Percentiles rank a stretch among this genome's conserved stretches.
These are phyloP conservation scores for Kodamaea sagamina DNA, from an alignment of 805 yeast species.

Conservation along the genomic window DNA sequence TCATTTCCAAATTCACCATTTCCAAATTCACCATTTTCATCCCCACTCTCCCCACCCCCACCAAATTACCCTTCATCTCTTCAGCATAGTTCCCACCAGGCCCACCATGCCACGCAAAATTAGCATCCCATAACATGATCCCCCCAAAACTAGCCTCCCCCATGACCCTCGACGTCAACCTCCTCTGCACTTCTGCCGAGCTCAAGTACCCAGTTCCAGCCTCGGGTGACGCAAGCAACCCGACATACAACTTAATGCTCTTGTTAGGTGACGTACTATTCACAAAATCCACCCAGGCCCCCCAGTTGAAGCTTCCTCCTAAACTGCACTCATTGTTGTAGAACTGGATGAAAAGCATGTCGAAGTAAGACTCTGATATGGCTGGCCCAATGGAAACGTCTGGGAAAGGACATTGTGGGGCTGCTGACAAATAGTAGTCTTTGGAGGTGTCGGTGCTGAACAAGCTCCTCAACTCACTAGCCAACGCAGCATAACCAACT, in stretches of 20 bases:
- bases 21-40: no score
- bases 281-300: constrained; percentile 37
- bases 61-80: not conserved
- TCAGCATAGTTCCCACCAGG: not conserved
- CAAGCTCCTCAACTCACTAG: constrained; percentile 25
- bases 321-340: constrained; percentile 38
- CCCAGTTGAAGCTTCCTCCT: constrained; percentile 34
- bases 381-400: constrained; percentile 39
- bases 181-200: constrained; percentile 20
- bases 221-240: constrained; percentile 33
- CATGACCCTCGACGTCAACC: constrained; percentile 18
- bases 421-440: constrained; percentile 33
- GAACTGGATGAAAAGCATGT: constrained; percentile 42
- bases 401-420: constrained; percentile 44
- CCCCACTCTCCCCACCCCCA: not conserved
- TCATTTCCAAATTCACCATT: no score
- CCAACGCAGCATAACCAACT: constrained; percentile 28
- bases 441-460: constrained; percentile 32
- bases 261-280: constrained; percentile 33
- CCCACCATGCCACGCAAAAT: constrained; percentile 40
- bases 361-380: constrained; percentile 27
- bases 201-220: constrained; percentile 34
- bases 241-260: constrained; percentile 33
- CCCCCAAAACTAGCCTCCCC: constrained; percentile 51
- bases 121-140: constrained; percentile 84